A percentile compares a stretch with the other conserved stretches of the same genome.
phyloP scores from a whole-genome alignment of 768 basidiomycete genomes.

The Naganishia kalamii region DNA sequence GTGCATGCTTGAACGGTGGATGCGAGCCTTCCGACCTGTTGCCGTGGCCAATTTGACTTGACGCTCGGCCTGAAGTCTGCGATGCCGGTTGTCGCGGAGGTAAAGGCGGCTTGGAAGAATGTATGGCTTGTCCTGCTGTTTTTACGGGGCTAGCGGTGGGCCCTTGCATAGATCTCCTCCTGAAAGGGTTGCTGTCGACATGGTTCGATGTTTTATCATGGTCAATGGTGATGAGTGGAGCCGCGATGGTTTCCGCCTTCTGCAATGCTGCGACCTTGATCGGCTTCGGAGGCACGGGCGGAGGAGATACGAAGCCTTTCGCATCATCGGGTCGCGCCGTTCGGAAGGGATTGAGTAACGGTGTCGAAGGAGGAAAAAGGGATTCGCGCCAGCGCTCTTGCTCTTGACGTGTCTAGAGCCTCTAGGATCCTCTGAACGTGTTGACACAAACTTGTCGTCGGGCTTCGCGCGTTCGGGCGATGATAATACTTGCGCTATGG shows the following conservation, averaged over 20 bases:
- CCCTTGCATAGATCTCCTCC: background rate
- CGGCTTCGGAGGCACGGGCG: constrained; percentile 5
- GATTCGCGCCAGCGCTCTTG: background rate
- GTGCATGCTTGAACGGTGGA: background rate
- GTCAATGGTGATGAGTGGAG: background rate
- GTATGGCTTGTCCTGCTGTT: background rate
- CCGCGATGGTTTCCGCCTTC: background rate
- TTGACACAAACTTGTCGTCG: background rate
- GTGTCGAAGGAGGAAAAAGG: background rate
- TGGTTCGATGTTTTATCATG: background rate
- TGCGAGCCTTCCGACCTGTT: background rate
- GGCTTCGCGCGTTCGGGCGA: background rate
- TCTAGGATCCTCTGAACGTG: background rate
- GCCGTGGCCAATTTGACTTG: background rate
- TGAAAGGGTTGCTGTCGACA: constrained; percentile 7
- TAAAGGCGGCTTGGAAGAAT: background rate
- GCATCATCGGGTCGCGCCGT: background rate
- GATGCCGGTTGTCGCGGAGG: background rate
- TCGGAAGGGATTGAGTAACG: constrained; percentile 4
- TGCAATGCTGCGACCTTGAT: too few relatives aligned
- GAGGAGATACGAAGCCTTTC: background rate
- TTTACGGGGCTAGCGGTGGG: background rate
- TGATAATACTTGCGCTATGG: background rate
- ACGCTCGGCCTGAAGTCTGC: background rate
- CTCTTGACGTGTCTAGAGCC: background rate